Base-by-base conservation (phyloP, 1,139 yeast species). In the Spathaspora jeffriesii region DNA sequence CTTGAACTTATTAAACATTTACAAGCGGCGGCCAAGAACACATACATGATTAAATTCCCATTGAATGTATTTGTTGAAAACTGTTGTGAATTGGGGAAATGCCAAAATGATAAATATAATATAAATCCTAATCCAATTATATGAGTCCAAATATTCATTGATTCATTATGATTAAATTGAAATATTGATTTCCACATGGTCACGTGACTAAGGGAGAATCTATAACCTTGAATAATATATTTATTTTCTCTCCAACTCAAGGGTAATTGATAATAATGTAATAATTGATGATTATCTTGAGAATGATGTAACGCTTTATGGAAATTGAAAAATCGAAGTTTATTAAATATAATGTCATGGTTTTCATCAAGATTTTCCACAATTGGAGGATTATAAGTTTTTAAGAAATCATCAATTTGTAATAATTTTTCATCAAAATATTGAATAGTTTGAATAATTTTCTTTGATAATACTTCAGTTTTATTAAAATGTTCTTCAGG, bases 121-220 rank as follows among this genome's bases (percentile, higher is more conserved):
- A 92, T 69, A 30, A 81, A 60, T 2, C 80, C 44, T 9, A 87
- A 78, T 13, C 97, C 99, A 2, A 81, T 44, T 30, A 90, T 61
- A 68, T 93, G 99, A 0, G 97, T 79, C 99, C 99, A 93, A 49
- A 93, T 91, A 67, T 93, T 93, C 65, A 89, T 80, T 1, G 96
- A 79, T 64, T 93, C 99, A 62, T 93, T 93, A 67, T 93, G 98
- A 56, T 71, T 64, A 55, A 68, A 87, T 62, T 53, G 79, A 61
- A 65, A 81, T 11, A 88, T 67, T 47, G 88, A 79, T 49, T 66
- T 62, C 34, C 83, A 58, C 60, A 95, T 88, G 49, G 78, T 76
- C 4, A 61, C 47, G 61, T 88, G 93, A 43, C 79, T 78, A 51
- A 81, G 73, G 48, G 88, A 84, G 67, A 93, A 93, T 53, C 98